Conservation (phyloP, 1,284 basidiomycete species). For the Entoloma clypeatum region DNA sequence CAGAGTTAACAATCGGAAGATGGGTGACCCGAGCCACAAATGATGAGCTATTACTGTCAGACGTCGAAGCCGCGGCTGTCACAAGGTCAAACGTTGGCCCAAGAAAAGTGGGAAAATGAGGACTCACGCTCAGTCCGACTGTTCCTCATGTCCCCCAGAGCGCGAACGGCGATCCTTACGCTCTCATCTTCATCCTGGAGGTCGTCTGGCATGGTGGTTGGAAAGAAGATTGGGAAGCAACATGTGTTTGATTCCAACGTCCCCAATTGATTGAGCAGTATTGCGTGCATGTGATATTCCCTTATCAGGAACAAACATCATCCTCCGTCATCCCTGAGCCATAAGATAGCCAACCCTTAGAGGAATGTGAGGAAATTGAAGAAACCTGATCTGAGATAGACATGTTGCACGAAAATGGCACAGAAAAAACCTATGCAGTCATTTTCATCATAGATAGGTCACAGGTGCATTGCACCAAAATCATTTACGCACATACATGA, state of each 20-base stretch:
- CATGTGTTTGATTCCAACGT: conserved; percentile 23
- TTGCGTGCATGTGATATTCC: no score
- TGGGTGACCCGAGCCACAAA: conserved; percentile 37
- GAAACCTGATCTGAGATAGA: no score
- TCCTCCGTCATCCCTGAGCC: no score
- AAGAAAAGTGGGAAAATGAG: neutral
- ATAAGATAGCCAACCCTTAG: no score
- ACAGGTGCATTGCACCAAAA: no score
- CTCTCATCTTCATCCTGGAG: conserved; percentile 38
- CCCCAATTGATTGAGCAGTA: no score
- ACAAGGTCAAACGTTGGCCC: neutral
- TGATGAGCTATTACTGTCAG: conserved; percentile 23
- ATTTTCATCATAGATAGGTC: no score
- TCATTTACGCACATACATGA: no score
- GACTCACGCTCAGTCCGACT: conserved; percentile 24
- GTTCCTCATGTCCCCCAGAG: conserved; percentile 67
- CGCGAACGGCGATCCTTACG: conserved; percentile 64
- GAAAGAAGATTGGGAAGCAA: conserved; percentile 11
- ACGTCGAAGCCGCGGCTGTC: conserved; percentile 6
- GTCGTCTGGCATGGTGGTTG: conserved; percentile 19
- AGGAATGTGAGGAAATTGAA: no score
- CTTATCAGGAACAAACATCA: no score
- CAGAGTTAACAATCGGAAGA: conserved; percentile 61
- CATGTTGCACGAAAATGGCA: no score
- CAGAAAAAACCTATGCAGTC: no score